Evolutionary conservation across 2,329 filamentous ascomycete genomes (phyloP).

Genomic region (Aspergillus neotritici): DNA sequence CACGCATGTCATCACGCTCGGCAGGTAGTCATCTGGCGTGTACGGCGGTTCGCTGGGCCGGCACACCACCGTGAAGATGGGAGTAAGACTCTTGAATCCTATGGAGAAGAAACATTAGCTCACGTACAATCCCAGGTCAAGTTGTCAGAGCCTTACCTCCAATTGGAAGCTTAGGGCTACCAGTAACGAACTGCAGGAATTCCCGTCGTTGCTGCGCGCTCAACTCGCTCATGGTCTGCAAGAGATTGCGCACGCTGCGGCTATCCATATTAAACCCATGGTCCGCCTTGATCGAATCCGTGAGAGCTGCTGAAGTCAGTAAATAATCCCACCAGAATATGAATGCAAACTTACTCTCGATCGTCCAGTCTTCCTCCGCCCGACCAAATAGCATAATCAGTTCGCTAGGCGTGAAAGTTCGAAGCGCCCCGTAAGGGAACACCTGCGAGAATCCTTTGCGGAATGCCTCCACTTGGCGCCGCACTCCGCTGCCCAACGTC

Average conservation of each 20-base stretch:
- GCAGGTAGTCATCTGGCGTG: conserved; percentile 93
- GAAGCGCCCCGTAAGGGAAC: conserved; percentile 88
- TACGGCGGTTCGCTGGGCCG: conserved; percentile 96
- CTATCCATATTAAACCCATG: conserved; percentile 99
- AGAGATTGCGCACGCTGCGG: conserved; percentile 84
- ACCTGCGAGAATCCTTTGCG: conserved; percentile 87
- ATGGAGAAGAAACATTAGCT: conserved; percentile 3
- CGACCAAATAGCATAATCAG: conserved; percentile 90
- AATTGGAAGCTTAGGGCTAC: conserved; percentile 95
- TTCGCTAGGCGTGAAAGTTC: conserved; percentile 91
- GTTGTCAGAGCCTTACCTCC: conserved; percentile 61
- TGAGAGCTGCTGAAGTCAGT: conserved; percentile 58
- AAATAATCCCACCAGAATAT: no score
- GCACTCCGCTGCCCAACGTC: conserved; percentile 84
- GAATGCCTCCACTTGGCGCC: conserved; percentile 86
- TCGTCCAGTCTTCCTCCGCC: conserved; percentile 91
- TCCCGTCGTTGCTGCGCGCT: conserved; percentile 70
- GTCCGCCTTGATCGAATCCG: conserved; percentile 97
- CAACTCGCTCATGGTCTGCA: conserved; percentile 92
- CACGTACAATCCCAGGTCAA: conserved; percentile 28
- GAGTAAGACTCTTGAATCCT: conserved; percentile 96
- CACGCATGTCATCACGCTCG: conserved; percentile 99
- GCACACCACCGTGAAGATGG: conserved; percentile 98
- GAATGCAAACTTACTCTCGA: conserved; percentile 69
- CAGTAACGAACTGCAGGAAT: conserved; percentile 96